Percentiles rank a stretch among this genome's conserved stretches.
phyloP scores from a whole-genome alignment of 108 stramenopile species.

The Fistulifera pelliculosa region DNA sequence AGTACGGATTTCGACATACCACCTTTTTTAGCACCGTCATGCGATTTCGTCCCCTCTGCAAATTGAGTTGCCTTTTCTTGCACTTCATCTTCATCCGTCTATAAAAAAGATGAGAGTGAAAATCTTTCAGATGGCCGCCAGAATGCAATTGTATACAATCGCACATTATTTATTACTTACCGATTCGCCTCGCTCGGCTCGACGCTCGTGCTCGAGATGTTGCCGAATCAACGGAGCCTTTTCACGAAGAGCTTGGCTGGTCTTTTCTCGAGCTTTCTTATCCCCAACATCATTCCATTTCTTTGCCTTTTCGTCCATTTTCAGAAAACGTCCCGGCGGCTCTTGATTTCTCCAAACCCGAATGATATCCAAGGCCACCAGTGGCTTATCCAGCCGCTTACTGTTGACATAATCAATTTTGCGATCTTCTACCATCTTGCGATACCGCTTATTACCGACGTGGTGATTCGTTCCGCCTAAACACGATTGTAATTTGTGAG shows the following conservation, averaged over 20 bases:
- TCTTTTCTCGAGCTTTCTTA: slow-evolving; percentile 79
- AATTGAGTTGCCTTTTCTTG: slow-evolving; percentile 37
- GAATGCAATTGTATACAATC: no score
- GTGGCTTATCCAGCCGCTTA: slow-evolving; percentile 75
- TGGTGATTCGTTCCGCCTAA: slow-evolving; percentile 80
- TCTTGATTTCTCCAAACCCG: slow-evolving; percentile 54
- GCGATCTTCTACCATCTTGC: slow-evolving; percentile 69
- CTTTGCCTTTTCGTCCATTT: slow-evolving; percentile 62
- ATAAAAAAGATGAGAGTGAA: no score
- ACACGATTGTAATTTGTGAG: slow-evolving; percentile 5
- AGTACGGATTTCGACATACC: slow-evolving; percentile 33
- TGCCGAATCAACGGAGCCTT: slow-evolving; percentile 64
- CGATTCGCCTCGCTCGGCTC: slow-evolving; percentile 5
- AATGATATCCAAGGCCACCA: slow-evolving; percentile 78
- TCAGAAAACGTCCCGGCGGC: slow-evolving; percentile 80
- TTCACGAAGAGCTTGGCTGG: slow-evolving; percentile 75
- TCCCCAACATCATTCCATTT: slow-evolving; percentile 81
- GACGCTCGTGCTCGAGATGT: slow-evolving; percentile 44
- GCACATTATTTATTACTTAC: no score
- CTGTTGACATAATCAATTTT: slow-evolving; percentile 68
- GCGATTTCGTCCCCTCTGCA: slow-evolving; percentile 35
- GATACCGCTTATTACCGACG: slow-evolving; percentile 73
- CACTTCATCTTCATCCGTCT: slow-evolving; percentile 4
- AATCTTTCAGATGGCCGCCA: no score
- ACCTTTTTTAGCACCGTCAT: slow-evolving; percentile 3